These are phyloP conservation scores for Diddensiella transvaalensis DNA, from an alignment of 805 yeast genomes.

Conservation along the genomic window DNA sequence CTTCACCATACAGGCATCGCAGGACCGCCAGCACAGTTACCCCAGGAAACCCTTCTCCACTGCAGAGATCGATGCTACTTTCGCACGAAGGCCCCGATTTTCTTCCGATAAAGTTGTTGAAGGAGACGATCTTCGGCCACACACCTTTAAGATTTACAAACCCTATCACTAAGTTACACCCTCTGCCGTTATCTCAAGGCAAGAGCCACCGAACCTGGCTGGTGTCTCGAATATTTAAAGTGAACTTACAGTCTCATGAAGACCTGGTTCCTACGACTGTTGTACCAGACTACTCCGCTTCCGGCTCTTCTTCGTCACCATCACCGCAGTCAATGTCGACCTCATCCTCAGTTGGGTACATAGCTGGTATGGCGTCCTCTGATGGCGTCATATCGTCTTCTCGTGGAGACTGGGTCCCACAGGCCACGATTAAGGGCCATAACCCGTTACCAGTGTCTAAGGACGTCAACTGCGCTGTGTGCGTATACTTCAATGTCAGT, in stretches of 20 bases:
- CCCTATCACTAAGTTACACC: slow-evolving; percentile 25
- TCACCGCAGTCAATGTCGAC: background rate
- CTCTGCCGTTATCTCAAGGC: slow-evolving; percentile 13
- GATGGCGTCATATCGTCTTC: slow-evolving; percentile 2
- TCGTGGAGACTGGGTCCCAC: background rate
- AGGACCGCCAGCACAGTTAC: slow-evolving; percentile 4
- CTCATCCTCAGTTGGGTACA: background rate
- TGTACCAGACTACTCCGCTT: background rate
- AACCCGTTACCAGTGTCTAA: background rate
- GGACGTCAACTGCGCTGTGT: slow-evolving; percentile 22
- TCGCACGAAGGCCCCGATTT: slow-evolving; percentile 10
- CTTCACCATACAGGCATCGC: slow-evolving; percentile 2
- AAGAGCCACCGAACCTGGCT: slow-evolving; percentile 13
- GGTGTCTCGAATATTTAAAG: slow-evolving; percentile 25
- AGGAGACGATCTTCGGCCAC: slow-evolving; percentile 25
- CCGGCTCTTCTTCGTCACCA: background rate
- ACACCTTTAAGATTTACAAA: slow-evolving; percentile 22
- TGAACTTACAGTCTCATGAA: slow-evolving; percentile 10
- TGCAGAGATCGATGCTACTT: background rate
- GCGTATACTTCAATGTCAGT: slow-evolving; percentile 19
- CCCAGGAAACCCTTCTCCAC: background rate
- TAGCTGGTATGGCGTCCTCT: background rate
- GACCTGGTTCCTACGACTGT: background rate
- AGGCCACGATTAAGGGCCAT: background rate
- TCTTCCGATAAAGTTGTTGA: slow-evolving; percentile 9